phyloP scores from a whole-genome alignment of 116 monocot species.

The Phalaenopsis hybrid region DNA sequence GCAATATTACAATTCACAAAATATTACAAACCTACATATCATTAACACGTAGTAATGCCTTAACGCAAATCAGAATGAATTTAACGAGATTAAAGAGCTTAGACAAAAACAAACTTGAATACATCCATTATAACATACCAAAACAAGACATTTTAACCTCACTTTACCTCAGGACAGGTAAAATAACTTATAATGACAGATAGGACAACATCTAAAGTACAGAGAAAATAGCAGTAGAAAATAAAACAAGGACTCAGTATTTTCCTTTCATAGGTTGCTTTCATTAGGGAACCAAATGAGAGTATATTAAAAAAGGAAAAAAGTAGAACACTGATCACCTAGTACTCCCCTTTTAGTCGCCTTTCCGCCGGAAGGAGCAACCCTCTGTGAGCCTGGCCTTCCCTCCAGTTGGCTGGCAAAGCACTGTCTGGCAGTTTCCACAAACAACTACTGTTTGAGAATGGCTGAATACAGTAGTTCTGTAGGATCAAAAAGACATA shows the following conservation, averaged over 20 bases:
- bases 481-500: slow-evolving; percentile 7
- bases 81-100: not conserved
- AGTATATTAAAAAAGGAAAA: not conserved
- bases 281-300: not conserved
- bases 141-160: not conserved
- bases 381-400: slow-evolving; percentile 66
- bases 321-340: slow-evolving; percentile 1
- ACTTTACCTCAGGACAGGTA: not conserved
- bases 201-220: too few relatives aligned
- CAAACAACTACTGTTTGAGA: slow-evolving; percentile 69
- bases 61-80: not conserved
- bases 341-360: slow-evolving; percentile 19
- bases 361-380: slow-evolving; percentile 62
- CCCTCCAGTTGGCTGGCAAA: slow-evolving; percentile 71
- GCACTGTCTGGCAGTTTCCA: slow-evolving; percentile 61
- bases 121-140: not conserved
- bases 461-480: slow-evolving; percentile 39
- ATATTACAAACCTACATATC: too few relatives aligned
- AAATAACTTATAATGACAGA: not conserved
- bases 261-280: not conserved
- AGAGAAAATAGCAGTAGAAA: not conserved
- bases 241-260: not conserved
- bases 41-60: too few relatives aligned
- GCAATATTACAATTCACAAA: too few relatives aligned
- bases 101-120: not conserved